Conservation (phyloP, 345 rosid species). For the Clausena lansium region DNA sequence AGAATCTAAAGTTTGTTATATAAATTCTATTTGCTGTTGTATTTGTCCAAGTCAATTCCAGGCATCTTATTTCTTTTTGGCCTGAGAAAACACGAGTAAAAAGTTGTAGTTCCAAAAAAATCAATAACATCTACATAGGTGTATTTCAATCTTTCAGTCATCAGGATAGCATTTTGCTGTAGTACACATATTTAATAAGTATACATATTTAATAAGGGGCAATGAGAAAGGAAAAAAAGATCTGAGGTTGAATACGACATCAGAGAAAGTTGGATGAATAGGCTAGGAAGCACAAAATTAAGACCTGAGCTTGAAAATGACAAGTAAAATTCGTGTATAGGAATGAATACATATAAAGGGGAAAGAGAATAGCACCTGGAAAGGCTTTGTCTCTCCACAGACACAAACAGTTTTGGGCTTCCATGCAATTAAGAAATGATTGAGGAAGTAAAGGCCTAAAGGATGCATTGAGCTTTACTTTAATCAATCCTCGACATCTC, state of each 20-base stretch:
- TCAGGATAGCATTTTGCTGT: no score
- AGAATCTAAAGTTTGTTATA: neutral
- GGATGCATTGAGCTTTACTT: constrained; percentile 58
- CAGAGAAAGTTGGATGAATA: no score
- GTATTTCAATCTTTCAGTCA: no score
- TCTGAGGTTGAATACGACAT: no score
- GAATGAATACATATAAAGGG: neutral
- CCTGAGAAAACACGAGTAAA: neutral
- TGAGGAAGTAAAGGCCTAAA: constrained; percentile 43
- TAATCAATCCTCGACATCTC: constrained; percentile 55
- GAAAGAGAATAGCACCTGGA: constrained; percentile 12
- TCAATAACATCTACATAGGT: neutral
- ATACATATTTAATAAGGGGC: no score
- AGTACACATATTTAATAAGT: no score
- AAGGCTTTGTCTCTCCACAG: constrained; percentile 65
- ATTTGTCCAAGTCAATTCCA: neutral
- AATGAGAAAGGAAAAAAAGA: no score
- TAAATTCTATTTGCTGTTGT: neutral
- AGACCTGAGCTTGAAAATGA: neutral
- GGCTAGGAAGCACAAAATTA: neutral
- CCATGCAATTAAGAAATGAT: constrained; percentile 37
- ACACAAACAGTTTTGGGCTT: constrained; percentile 53
- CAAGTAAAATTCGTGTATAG: no score
- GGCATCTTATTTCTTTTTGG: neutral
- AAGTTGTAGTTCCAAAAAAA: neutral